A percentile compares a stretch with the other conserved stretches of the same genome.
phyloP scores from a whole-genome alignment of 345 rosid species.

The Gossypium ekmanianum region DNA sequence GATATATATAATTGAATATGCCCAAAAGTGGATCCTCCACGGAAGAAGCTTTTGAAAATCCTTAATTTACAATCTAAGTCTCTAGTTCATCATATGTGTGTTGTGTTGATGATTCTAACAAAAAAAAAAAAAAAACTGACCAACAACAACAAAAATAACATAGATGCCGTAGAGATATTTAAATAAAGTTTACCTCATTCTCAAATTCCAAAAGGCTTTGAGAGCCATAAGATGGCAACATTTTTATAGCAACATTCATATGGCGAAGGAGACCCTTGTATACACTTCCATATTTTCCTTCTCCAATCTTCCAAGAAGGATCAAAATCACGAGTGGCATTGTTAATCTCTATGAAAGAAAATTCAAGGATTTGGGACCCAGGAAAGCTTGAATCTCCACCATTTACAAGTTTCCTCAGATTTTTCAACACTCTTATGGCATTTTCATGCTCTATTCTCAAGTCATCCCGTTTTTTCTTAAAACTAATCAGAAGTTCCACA shows the following conservation, averaged over 20 bases:
- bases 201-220: slow-evolving; percentile 51
- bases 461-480: slow-evolving; percentile 66
- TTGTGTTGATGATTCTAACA: background rate
- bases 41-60: background rate
- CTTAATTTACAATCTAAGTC: background rate
- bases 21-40: background rate
- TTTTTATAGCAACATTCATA: slow-evolving; percentile 72
- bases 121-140: background rate
- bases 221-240: slow-evolving; percentile 80
- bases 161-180: slow-evolving; percentile 1
- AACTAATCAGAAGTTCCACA: slow-evolving; percentile 68
- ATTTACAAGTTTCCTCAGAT: slow-evolving; percentile 36
- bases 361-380: slow-evolving; percentile 56
- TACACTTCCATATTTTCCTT: slow-evolving; percentile 72
- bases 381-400: slow-evolving; percentile 38
- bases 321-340: slow-evolving; percentile 74
- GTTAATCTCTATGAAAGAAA: slow-evolving; percentile 74
- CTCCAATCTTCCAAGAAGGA: slow-evolving; percentile 77
- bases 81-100: background rate
- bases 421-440: slow-evolving; percentile 40
- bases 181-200: slow-evolving; percentile 45
- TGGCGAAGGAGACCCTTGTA: slow-evolving; percentile 71
- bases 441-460: slow-evolving; percentile 52
- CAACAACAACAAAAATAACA: background rate
- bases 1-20: background rate